Percentiles rank a stretch among this genome's conserved stretches.
Evolutionary conservation across 805 yeast species (phyloP).

Genomic region (Nakazawaea pomicola): DNA sequence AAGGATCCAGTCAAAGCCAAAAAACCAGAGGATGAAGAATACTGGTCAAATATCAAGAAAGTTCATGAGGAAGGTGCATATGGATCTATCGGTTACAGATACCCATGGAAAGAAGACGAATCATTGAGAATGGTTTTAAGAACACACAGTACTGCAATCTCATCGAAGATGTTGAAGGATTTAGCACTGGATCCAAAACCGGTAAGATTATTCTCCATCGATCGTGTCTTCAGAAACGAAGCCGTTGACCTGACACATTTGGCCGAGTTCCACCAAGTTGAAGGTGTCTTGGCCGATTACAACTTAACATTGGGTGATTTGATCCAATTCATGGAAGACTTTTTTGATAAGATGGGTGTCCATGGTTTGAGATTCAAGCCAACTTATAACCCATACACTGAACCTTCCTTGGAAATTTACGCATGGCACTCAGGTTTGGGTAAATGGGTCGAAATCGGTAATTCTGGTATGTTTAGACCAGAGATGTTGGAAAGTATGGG

Average conservation of each 20-base stretch:
- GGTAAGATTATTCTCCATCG: conserved; percentile 88
- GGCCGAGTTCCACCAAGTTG: conserved; percentile 99
- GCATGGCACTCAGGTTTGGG: conserved; percentile 92
- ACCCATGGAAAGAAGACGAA: conserved; percentile 94
- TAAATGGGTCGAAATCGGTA: conserved; percentile 99
- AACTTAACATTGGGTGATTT: conserved; percentile 91
- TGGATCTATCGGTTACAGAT: conserved; percentile 97
- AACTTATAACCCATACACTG: conserved; percentile 98
- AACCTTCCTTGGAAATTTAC: conserved; percentile 95
- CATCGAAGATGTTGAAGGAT: conserved; percentile 80
- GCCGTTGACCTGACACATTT: conserved; percentile 99
- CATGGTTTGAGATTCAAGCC: conserved; percentile 94
- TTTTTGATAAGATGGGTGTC: conserved; percentile 97
- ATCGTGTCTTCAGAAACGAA: conserved; percentile 98
- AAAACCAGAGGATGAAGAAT: conserved; percentile 75
- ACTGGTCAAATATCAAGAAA: conserved; percentile 69
- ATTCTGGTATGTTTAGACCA: conserved; percentile 99
- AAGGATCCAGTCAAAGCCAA: conserved; percentile 86
- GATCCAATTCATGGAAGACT: conserved; percentile 97
- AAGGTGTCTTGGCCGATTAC: conserved; percentile 97
- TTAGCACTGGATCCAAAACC: conserved; percentile 89
- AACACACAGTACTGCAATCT: conserved; percentile 96
- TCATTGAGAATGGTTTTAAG: conserved; percentile 88
- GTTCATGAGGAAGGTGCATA: conserved; percentile 89
- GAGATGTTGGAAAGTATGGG: conserved; percentile 99